A percentile compares a stretch with the other conserved stretches of the same genome.
These are phyloP conservation scores for Calonectria ilicicola DNA, from an alignment of 2,329 filamentous ascomycete genomes.

Conservation along the genomic window DNA sequence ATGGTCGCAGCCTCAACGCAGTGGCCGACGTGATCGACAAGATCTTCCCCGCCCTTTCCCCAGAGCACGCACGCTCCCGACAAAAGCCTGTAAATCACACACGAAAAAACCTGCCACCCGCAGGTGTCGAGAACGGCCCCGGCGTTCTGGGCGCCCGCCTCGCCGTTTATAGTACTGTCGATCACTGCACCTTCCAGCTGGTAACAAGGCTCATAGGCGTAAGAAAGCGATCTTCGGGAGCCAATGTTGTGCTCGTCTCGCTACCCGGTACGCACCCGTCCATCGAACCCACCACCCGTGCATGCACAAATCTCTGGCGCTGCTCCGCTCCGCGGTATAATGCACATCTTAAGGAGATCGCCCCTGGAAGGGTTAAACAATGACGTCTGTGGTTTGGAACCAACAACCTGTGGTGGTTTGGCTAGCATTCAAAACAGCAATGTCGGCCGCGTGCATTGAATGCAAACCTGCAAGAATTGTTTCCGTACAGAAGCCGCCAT, in stretches of 20 bases:
- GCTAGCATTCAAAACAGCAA: conserved; percentile 17
- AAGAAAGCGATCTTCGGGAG: not conserved
- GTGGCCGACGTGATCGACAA: conserved; percentile 40
- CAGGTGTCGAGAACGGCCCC: conserved; percentile 10
- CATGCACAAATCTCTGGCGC: conserved; percentile 20
- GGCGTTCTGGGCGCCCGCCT: conserved; percentile 7
- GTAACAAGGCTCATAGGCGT: not conserved
- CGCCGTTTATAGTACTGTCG: conserved; percentile 14
- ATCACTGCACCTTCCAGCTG: conserved; percentile 7
- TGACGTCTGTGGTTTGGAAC: conserved; percentile 1
- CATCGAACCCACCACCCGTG: conserved; percentile 23
- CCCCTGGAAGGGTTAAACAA: conserved; percentile 19
- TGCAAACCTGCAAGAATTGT: conserved; percentile 6
- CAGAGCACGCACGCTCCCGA: conserved; percentile 35
- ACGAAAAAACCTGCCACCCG: not conserved
- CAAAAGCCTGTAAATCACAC: conserved; percentile 24
- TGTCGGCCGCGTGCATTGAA: not conserved
- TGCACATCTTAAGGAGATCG: conserved; percentile 46
- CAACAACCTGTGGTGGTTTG: not conserved
- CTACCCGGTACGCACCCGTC: not conserved
- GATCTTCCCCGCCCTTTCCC: conserved; percentile 42
- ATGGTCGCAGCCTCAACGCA: conserved; percentile 37
- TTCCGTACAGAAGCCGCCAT: conserved; percentile 25
- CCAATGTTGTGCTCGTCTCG: not conserved
- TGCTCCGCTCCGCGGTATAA: conserved; percentile 31